These are phyloP conservation scores for Rusavskia elegans DNA, from an alignment of 495 filamentous ascomycete species.

Conservation along the genomic window DNA sequence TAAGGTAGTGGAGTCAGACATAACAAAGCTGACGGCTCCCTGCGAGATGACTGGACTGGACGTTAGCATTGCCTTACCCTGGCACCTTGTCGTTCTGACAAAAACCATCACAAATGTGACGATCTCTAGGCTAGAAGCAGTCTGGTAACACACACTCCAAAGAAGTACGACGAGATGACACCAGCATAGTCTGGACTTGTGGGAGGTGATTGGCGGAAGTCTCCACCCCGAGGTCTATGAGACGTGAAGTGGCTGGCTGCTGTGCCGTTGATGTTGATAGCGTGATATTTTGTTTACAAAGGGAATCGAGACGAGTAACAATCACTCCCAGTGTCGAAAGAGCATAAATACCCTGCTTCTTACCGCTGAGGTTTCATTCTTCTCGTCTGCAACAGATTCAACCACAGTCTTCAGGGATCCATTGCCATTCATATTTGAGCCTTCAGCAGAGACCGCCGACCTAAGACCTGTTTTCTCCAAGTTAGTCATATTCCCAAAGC, in stretches of 20 bases:
- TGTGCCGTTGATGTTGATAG: background rate
- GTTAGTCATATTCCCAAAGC: no score
- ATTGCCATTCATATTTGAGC: background rate
- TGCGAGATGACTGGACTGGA: slow-evolving; percentile 1
- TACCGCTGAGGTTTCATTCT: background rate
- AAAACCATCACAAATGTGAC: background rate
- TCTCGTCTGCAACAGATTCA: background rate
- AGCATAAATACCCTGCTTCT: background rate
- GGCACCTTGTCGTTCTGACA: background rate
- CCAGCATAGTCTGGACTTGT: background rate
- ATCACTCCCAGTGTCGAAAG: background rate
- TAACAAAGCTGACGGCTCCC: background rate
- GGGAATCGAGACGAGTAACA: background rate
- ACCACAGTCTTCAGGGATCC: background rate
- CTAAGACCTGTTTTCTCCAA: no score
- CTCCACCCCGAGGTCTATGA: background rate
- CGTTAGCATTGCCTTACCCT: background rate
- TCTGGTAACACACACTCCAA: background rate
- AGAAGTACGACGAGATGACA: background rate
- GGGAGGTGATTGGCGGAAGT: slow-evolving; percentile 1
- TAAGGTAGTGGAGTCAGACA: background rate
- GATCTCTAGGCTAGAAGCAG: background rate
- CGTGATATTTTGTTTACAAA: background rate
- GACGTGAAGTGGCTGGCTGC: background rate
- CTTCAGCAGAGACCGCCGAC: background rate